Evolutionary conservation across 129 eudicot species (phyloP).

Genomic region (Flaveria bidentis): DNA sequence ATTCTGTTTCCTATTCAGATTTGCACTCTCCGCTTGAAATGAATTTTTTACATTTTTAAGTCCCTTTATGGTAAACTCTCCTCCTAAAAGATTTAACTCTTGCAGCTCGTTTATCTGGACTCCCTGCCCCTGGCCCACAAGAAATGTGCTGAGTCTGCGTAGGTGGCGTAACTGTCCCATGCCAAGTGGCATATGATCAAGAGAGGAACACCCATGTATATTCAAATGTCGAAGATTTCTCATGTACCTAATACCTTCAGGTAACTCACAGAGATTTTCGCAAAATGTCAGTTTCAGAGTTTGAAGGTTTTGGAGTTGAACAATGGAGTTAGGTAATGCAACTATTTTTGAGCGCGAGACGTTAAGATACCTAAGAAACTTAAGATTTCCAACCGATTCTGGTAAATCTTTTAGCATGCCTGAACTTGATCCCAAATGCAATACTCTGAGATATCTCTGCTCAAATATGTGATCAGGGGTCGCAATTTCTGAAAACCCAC

Average conservation of each 20-base stretch:
- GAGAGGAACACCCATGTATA: constrained; percentile 42
- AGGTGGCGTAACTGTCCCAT: constrained; percentile 48
- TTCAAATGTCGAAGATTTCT: constrained; percentile 40
- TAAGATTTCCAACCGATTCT: constrained; percentile 37
- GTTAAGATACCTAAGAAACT: constrained; percentile 43
- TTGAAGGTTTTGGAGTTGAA: constrained; percentile 41
- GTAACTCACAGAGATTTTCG: constrained; percentile 33
- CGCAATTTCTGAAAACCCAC: constrained; percentile 29
- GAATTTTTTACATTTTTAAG: constrained; percentile 24
- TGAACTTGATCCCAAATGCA: constrained; percentile 41
- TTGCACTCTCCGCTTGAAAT: constrained; percentile 26
- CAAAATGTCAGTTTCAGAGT: constrained; percentile 38
- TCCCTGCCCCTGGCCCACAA: constrained; percentile 32
- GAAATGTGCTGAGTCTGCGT: constrained; percentile 39
- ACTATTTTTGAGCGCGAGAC: constrained; percentile 38
- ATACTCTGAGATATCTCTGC: constrained; percentile 40
- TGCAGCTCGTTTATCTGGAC: constrained; percentile 32
- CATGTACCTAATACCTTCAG: constrained; percentile 39
- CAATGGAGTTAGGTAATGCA: constrained; percentile 37
- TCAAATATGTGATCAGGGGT: constrained; percentile 39
- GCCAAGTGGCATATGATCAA: constrained; percentile 41
- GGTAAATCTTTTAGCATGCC: constrained; percentile 38
- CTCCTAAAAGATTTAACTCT: constrained; percentile 39
- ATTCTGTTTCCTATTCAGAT: constrained; percentile 32
- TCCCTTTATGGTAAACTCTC: constrained; percentile 42